phyloP scores from a whole-genome alignment of 148 eudicot genomes.

The Rhododendron ovatum region DNA sequence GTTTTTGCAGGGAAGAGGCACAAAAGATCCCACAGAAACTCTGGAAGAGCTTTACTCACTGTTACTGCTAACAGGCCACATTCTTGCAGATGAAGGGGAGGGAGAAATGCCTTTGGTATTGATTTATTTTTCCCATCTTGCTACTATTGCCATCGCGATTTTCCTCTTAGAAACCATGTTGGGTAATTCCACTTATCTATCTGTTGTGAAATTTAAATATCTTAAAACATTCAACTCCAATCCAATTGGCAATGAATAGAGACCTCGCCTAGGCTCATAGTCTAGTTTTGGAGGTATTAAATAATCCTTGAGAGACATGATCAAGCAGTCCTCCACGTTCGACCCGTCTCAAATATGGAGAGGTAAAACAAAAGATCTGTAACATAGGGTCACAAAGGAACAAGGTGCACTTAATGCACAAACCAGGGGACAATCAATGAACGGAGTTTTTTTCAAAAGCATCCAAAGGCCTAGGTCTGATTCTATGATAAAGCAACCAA shows the following conservation, averaged over 20 bases:
- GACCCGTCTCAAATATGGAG: neutral
- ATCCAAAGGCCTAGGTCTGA: neutral
- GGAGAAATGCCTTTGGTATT: constrained; percentile 90
- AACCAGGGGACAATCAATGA: neutral
- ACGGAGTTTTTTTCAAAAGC: neutral
- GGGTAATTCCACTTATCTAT: neutral
- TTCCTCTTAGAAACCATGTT: neutral
- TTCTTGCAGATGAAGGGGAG: constrained; percentile 93
- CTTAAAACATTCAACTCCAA: neutral
- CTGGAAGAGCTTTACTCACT: constrained; percentile 93
- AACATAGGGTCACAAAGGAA: neutral
- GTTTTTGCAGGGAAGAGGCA: constrained; percentile 59
- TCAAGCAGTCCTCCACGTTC: neutral
- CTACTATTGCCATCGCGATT: neutral
- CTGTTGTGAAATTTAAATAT: neutral
- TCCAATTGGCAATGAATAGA: neutral
- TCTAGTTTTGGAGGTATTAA: neutral
- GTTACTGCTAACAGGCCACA: constrained; percentile 81
- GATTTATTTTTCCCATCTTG: neutral
- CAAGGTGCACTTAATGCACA: neutral
- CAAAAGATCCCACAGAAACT: constrained; percentile 71
- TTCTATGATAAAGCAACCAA: neutral
- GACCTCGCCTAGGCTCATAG: neutral
- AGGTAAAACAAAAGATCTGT: neutral
- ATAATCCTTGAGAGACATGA: neutral